A percentile compares a stretch with the other conserved stretches of the same genome.
Conservation (phyloP, 768 basidiomycete species). For the Auricularia sp. region DNA sequence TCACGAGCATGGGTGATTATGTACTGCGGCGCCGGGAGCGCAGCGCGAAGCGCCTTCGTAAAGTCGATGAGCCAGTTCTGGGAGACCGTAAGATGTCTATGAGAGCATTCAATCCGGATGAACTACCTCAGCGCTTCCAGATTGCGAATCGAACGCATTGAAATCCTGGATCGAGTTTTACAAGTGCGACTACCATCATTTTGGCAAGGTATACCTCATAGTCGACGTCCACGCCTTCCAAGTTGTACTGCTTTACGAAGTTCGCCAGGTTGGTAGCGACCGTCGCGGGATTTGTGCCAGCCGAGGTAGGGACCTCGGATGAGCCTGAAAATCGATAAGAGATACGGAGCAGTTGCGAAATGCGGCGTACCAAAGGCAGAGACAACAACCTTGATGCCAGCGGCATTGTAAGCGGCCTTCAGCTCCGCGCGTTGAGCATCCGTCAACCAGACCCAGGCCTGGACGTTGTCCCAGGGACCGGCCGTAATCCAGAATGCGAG, state of each 20-base stretch:
- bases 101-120: slow-evolving; percentile 12
- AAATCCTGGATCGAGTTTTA: slow-evolving; percentile 38
- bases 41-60: slow-evolving; percentile 38
- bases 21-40: slow-evolving; percentile 38
- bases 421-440: slow-evolving; percentile 36
- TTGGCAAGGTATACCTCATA: slow-evolving; percentile 39
- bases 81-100: slow-evolving; percentile 9
- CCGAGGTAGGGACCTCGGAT: slow-evolving; percentile 45
- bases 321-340: slow-evolving; percentile 22
- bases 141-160: slow-evolving; percentile 36
- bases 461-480: slow-evolving; percentile 52
- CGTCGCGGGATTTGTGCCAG: slow-evolving; percentile 47
- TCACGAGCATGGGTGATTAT: slow-evolving; percentile 43
- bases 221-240: slow-evolving; percentile 61
- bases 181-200: not conserved
- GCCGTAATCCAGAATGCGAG: not conserved
- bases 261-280: slow-evolving; percentile 57
- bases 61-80: slow-evolving; percentile 41
- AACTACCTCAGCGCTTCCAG: slow-evolving; percentile 22
- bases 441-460: slow-evolving; percentile 43
- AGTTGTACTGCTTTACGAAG: slow-evolving; percentile 48
- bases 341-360: not conserved
- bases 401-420: slow-evolving; percentile 40
- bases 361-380: slow-evolving; percentile 50
- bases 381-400: slow-evolving; percentile 53